These are phyloP conservation scores for Sphenostylis stenocarpa DNA, from an alignment of 306 rosid genomes.

Conservation along the genomic window DNA sequence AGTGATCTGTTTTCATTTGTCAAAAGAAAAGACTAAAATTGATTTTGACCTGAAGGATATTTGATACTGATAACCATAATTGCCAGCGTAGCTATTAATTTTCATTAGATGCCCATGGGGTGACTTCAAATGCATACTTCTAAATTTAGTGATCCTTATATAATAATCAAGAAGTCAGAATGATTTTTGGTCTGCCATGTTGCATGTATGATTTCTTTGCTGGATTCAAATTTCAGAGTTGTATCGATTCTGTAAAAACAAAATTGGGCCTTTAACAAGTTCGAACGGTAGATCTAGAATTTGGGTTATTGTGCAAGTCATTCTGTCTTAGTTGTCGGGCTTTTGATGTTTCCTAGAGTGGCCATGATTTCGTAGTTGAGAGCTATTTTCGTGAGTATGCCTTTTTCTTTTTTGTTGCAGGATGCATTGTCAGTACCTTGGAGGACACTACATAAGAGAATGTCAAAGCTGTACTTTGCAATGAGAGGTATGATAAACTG, in stretches of 20 bases:
- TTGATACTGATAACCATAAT: background rate
- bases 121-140: background rate
- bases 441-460: slow-evolving; percentile 63
- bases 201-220: background rate
- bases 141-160: background rate
- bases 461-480: slow-evolving; percentile 78
- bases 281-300: background rate
- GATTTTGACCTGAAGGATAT: slow-evolving; percentile 1
- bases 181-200: background rate
- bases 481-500: slow-evolving; percentile 67
- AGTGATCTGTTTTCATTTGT: background rate
- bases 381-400: background rate
- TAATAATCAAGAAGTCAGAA: background rate
- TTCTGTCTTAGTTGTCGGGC: background rate
- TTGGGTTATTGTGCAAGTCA: background rate
- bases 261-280: background rate
- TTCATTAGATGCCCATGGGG: background rate
- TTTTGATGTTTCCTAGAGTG: background rate
- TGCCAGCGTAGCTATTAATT: background rate
- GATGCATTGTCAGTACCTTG: slow-evolving; percentile 85
- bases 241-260: background rate
- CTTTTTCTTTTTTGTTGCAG: slow-evolving; percentile 39
- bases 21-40: background rate
- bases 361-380: background rate
- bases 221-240: background rate